Conservation (phyloP, 805 yeast genomes). For the Priceomyces melissophilus region DNA sequence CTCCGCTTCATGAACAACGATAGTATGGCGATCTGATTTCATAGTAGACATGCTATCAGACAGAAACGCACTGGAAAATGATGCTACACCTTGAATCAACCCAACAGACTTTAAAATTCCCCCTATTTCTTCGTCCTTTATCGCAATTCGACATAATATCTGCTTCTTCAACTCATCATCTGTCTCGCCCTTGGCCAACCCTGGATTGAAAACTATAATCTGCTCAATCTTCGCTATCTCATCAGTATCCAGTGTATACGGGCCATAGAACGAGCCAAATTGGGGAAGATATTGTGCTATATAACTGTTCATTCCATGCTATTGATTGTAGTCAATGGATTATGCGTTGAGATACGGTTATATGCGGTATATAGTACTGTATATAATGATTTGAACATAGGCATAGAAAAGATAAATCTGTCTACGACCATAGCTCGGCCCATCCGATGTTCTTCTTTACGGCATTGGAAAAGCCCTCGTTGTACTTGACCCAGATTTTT, state of each 20-base stretch:
- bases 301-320: slow-evolving; percentile 23
- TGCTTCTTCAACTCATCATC: slow-evolving; percentile 30
- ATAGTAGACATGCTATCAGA: slow-evolving; percentile 17
- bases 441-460: slow-evolving; percentile 81
- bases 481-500: slow-evolving; percentile 78
- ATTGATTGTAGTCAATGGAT: too few relatives aligned
- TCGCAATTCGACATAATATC: slow-evolving; percentile 27
- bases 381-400: too few relatives aligned
- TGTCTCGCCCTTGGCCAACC: slow-evolving; percentile 22
- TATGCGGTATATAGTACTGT: too few relatives aligned
- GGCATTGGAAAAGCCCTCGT: slow-evolving; percentile 90
- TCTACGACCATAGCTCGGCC: slow-evolving; percentile 55
- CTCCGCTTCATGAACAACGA: slow-evolving; percentile 24
- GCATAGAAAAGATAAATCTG: too few relatives aligned
- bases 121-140: slow-evolving; percentile 8
- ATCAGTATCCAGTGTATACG: not conserved
- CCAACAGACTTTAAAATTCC: slow-evolving; percentile 28
- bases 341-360: too few relatives aligned
- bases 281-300: slow-evolving; percentile 30
- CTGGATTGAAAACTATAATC: slow-evolving; percentile 32
- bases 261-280: slow-evolving; percentile 10
- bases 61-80: slow-evolving; percentile 25
- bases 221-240: slow-evolving; percentile 14
- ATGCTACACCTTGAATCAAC: slow-evolving; percentile 32
- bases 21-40: slow-evolving; percentile 22